Evolutionary conservation across 371 early-diverging fungal genomes (phyloP).

Genomic region (Funneliformis caledonium): DNA sequence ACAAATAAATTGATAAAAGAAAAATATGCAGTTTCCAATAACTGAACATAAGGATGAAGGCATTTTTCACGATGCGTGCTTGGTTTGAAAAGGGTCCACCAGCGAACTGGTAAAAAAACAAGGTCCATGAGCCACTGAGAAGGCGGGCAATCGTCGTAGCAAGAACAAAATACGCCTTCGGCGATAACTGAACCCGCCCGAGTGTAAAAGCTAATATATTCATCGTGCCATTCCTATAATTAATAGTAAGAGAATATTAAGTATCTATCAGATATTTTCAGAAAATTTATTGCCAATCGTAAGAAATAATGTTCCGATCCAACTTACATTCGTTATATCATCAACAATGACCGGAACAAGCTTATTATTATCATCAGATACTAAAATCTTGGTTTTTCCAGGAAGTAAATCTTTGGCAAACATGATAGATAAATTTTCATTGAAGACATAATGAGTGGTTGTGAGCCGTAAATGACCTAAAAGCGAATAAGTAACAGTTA

Average conservation of each 20-base stretch:
- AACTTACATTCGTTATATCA: background rate
- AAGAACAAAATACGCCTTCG: background rate
- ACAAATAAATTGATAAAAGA: background rate
- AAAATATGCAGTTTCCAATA: slow-evolving; percentile 4
- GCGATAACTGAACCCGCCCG: background rate
- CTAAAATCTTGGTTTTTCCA: background rate
- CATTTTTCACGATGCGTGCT: slow-evolving; percentile 13
- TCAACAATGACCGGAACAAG: background rate
- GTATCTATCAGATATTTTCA: background rate
- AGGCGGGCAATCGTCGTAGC: slow-evolving; percentile 12
- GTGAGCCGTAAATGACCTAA: background rate
- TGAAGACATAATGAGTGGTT: background rate
- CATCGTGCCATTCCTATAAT: background rate
- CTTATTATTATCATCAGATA: background rate
- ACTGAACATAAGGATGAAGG: slow-evolving; percentile 23
- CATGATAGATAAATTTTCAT: background rate
- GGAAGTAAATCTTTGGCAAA: background rate
- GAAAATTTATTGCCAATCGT: no score
- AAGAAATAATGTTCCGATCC: background rate
- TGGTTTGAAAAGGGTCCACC: background rate
- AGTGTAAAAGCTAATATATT: background rate
- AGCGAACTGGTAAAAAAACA: background rate
- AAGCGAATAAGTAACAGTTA: background rate
- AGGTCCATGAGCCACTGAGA: background rate
- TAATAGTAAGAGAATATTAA: background rate